Evolutionary conservation across 2,329 filamentous ascomycete genomes (phyloP).

Genomic region (Colletotrichum somersetense): DNA sequence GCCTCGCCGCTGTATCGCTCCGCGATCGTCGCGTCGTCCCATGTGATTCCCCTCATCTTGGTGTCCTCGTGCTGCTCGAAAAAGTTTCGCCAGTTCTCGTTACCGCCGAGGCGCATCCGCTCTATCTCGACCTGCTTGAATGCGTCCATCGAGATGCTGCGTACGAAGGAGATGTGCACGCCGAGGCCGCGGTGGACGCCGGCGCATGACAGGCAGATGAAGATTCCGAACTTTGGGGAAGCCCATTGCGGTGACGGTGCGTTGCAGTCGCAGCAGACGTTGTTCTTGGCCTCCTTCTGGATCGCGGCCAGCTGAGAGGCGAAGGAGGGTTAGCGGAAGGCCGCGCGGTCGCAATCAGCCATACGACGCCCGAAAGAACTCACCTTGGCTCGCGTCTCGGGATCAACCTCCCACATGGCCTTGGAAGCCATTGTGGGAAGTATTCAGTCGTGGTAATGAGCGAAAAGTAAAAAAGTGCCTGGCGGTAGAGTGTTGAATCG

Average conservation of each 20-base stretch:
- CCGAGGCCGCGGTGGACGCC: conserved; percentile 94
- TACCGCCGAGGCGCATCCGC: conserved; percentile 93
- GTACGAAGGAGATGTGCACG: conserved; percentile 98
- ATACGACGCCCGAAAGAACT: conserved; percentile 41
- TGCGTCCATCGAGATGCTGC: conserved; percentile 97
- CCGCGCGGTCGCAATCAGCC: conserved; percentile 19
- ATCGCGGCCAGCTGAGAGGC: conserved; percentile 81
- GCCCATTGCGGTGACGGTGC: conserved; percentile 99
- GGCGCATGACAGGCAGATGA: conserved; percentile 97
- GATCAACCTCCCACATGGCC: conserved; percentile 98
- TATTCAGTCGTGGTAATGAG: conserved; percentile 4
- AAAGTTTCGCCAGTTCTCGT: conserved; percentile 87
- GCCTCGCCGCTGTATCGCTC: conserved; percentile 91
- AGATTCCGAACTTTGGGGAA: conserved; percentile 95
- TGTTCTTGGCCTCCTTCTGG: conserved; percentile 91
- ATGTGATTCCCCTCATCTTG: conserved; percentile 75
- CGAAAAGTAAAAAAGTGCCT: neutral
- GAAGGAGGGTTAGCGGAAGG: conserved; percentile 33
- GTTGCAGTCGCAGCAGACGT: conserved; percentile 92
- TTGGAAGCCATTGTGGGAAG: conserved; percentile 71
- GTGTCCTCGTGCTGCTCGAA: conserved; percentile 81
- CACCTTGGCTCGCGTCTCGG: conserved; percentile 96
- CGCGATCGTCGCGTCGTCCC: conserved; percentile 90
- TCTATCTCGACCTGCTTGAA: conserved; percentile 95
- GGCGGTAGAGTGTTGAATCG: conserved; percentile 2